These are phyloP conservation scores for Liriodendron chinense DNA, from an alignment of 164 flowering plant species.

Conservation along the genomic window DNA sequence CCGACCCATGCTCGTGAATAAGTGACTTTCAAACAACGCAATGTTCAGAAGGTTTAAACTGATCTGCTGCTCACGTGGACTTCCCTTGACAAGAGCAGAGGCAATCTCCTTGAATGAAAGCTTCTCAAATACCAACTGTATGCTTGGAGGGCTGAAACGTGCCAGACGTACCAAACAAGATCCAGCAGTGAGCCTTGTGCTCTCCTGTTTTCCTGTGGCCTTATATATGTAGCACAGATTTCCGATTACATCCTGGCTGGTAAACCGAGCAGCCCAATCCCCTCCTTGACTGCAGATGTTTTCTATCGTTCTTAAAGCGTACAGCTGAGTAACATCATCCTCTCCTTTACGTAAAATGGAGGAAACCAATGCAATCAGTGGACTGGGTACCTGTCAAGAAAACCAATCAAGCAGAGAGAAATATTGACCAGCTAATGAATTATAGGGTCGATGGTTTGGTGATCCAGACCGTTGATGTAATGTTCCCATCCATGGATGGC, in stretches of 20 bases:
- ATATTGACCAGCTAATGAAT: neutral
- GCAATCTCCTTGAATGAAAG: slow-evolving; percentile 73
- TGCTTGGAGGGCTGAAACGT: slow-evolving; percentile 71
- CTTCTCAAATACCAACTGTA: slow-evolving; percentile 69
- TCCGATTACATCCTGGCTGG: slow-evolving; percentile 77
- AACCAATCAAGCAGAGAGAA: neutral
- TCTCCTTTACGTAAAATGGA: slow-evolving; percentile 89
- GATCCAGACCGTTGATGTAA: neutral
- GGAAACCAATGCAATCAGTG: slow-evolving; percentile 72
- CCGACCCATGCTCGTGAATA: slow-evolving; percentile 66
- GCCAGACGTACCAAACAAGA: slow-evolving; percentile 89
- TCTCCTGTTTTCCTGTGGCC: slow-evolving; percentile 85
- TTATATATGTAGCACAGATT: slow-evolving; percentile 81
- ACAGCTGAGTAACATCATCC: slow-evolving; percentile 91
- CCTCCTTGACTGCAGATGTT: slow-evolving; percentile 96
- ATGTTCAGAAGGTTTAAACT: slow-evolving; percentile 80
- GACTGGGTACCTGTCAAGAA: slow-evolving; percentile 63
- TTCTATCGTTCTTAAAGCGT: slow-evolving; percentile 93
- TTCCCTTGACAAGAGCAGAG: slow-evolving; percentile 68
- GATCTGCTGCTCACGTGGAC: slow-evolving; percentile 87
- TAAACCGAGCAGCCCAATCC: slow-evolving; percentile 83
- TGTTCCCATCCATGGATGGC: no score
- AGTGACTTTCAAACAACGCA: slow-evolving; percentile 75
- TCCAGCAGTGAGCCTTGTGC: slow-evolving; percentile 86
- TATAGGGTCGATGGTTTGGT: neutral